A percentile compares a stretch with the other conserved stretches of the same genome.
Conservation (phyloP, 1,284 basidiomycete genomes). For the Megacollybia platyphylla region DNA sequence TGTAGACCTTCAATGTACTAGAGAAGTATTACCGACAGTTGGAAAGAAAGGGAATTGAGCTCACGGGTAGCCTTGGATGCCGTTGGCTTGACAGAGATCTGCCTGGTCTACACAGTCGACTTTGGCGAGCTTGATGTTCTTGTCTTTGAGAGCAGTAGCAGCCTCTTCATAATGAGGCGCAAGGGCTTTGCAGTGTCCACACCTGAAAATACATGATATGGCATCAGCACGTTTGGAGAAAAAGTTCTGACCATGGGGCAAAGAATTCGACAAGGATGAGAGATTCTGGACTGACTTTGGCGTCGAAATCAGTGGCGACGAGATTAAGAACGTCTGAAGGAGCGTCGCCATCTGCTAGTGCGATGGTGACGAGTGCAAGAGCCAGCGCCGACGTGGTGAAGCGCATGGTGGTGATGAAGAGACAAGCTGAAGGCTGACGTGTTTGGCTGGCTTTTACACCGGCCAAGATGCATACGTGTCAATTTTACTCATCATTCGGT, state of each 20-base stretch:
- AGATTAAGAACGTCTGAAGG: conserved; percentile 78
- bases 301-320: conserved; percentile 61
- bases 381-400: conserved; percentile 35
- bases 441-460: not conserved
- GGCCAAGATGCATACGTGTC: conserved; percentile 12
- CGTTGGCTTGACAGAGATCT: conserved; percentile 77
- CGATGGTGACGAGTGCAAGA: conserved; percentile 43
- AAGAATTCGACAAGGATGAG: conserved; percentile 95
- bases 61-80: conserved; percentile 87
- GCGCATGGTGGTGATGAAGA: conserved; percentile 42
- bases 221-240: conserved; percentile 1
- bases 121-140: conserved; percentile 87
- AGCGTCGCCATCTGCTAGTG: conserved; percentile 38
- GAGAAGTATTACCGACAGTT: not conserved
- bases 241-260: conserved; percentile 63
- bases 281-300: conserved; percentile 54
- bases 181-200: conserved; percentile 86
- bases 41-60: conserved; percentile 16
- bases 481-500: conserved; percentile 1
- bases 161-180: conserved; percentile 95
- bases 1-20: conserved; percentile 86
- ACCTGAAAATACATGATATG: conserved; percentile 30
- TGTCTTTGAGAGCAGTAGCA: conserved; percentile 84
- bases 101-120: conserved; percentile 89
- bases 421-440: conserved; percentile 1